These are phyloP conservation scores for Ophiostoma tasmaniense DNA, from an alignment of 2,329 filamentous ascomycete genomes.

Conservation along the genomic window DNA sequence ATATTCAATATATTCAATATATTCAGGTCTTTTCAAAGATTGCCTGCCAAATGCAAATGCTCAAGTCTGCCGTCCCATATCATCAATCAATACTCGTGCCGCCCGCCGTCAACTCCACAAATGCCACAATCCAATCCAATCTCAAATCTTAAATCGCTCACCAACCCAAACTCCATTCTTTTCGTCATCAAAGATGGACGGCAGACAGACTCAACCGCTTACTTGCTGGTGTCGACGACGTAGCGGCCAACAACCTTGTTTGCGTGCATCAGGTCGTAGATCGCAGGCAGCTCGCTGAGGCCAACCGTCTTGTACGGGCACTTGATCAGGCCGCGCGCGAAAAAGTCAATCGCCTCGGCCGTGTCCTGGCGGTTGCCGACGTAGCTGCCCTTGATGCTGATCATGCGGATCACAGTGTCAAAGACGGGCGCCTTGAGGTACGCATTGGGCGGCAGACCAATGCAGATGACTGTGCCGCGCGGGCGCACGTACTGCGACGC, in stretches of 20 bases:
- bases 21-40: slow-evolving; percentile 16
- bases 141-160: too few relatives aligned
- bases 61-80: too few relatives aligned
- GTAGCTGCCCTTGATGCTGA: slow-evolving; percentile 86
- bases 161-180: neutral
- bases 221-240: slow-evolving; percentile 62
- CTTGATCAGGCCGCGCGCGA: slow-evolving; percentile 71
- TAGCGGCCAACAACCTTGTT: slow-evolving; percentile 70
- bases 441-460: slow-evolving; percentile 76
- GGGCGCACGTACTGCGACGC: slow-evolving; percentile 80
- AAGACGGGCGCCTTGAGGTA: slow-evolving; percentile 80
- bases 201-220: neutral
- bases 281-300: slow-evolving; percentile 66
- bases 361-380: slow-evolving; percentile 88
- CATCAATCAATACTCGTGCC: neutral
- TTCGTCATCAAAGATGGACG: neutral
- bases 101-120: slow-evolving; percentile 1
- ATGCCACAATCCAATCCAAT: slow-evolving; percentile 9
- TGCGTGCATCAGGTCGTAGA: slow-evolving; percentile 68
- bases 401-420: slow-evolving; percentile 80
- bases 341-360: slow-evolving; percentile 87
- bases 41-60: slow-evolving; percentile 6
- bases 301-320: slow-evolving; percentile 80
- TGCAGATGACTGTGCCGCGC: slow-evolving; percentile 74
- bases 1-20: neutral